Evolutionary conservation across 345 rosid species (phyloP), one percentile per base, ranked within the genome.

Genomic region (Combretum micranthum): DNA sequence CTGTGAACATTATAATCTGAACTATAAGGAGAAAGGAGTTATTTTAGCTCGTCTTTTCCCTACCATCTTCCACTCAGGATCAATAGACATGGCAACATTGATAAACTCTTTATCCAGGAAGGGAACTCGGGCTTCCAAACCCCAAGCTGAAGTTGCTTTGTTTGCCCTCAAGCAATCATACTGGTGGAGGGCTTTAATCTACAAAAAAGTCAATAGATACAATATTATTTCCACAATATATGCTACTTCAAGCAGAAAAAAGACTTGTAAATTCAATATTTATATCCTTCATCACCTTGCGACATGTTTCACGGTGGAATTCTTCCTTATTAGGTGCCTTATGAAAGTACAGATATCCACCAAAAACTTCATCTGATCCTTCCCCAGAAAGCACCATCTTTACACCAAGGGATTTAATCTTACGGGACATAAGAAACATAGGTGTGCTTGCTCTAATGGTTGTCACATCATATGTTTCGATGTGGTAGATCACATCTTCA

Each of bases 301-400:
- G 97, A 60, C 95, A 88, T 3, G 98, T 84, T 71, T 92, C 98
- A 0, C 57, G 80, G 66, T 92, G 97, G 68, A 92, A 74, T 72
- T 86, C 95, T 60, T 88, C 79, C 68, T 86, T 88, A 51, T 86
- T 83, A 26, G 98, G 97, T 56, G 96, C 98, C 76, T 92, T 92
- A 70, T 91, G 98, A 72, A 91, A 88, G 61, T 88, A 92, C 46
- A 92, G 59, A 76, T 92, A 92, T 18, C 98, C 98, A 54, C 98
- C 98, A 49, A 92, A 86, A 37, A 92, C 64, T 80, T 92, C 98
- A 55, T 92, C 97, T 1, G 97, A 74, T 18, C 97, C 98, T 70
- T 92, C 98, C 47, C 95, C 95, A n/a, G 98, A 92, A 44, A 92
- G 73, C 64, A 92, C 98, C 98, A 88, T 88, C 83, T 92, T 92